Evolutionary conservation across 345 rosid genomes (phyloP).

Genomic region (Aquilaria malaccensis): DNA sequence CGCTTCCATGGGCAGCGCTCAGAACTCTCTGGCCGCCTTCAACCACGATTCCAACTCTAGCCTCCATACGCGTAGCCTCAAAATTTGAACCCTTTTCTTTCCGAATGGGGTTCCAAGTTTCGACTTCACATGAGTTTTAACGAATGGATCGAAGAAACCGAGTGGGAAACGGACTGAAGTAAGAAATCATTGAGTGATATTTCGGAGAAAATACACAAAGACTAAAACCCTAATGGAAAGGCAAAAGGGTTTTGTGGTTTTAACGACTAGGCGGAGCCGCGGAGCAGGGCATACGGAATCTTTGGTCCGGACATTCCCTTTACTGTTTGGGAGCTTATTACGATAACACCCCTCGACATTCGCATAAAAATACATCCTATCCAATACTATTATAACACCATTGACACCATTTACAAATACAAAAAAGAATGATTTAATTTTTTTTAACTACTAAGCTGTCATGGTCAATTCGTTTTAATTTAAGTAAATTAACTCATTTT

Average conservation of each 20-base stretch:
- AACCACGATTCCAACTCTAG: slow-evolving; percentile 70
- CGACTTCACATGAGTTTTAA: slow-evolving; percentile 14
- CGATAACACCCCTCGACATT: no score
- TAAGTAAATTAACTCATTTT: no score
- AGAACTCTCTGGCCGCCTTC: slow-evolving; percentile 69
- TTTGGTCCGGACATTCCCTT: no score
- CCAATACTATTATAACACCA: no score
- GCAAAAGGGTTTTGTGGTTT: neutral
- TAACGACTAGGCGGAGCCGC: neutral
- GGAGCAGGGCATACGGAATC: no score
- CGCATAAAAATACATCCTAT: no score
- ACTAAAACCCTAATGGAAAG: slow-evolving; percentile 3
- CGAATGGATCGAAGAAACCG: neutral
- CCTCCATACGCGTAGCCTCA: slow-evolving; percentile 45
- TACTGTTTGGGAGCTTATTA: no score
- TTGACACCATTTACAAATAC: no score
- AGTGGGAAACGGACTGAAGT: neutral
- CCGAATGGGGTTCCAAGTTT: neutral
- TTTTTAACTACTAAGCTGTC: no score
- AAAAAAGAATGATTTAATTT: no score
- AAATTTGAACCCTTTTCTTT: slow-evolving; percentile 6
- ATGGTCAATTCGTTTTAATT: no score
- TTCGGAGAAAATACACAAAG: neutral
- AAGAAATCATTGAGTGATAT: neutral
- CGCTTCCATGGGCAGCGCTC: slow-evolving; percentile 48